Evolutionary conservation across 2,329 filamentous ascomycete genomes (phyloP), one percentile per base, ranked within the genome.

Genomic region (Aspergillus nomiae): DNA sequence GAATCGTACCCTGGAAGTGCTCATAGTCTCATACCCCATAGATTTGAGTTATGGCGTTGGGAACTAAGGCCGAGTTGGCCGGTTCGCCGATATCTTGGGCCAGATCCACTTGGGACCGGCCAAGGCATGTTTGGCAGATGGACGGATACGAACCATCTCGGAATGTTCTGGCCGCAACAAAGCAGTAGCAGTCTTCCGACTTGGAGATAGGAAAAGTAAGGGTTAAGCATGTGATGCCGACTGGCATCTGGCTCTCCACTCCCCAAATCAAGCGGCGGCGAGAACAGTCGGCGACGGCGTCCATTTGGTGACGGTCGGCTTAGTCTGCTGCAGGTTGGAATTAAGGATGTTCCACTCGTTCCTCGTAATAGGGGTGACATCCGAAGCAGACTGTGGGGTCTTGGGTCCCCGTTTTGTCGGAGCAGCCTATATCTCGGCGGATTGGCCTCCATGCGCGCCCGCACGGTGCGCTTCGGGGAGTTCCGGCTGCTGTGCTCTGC

Each of bases 301-400:
- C 76, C 75, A 78, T 66, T 76, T 76, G 2, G 76, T 78, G 28
- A 78, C 70, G 1, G 67, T 71, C 26, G 74, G 71, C 57, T 75
- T 73, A 6, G 70, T 32, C 54, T 70, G 65, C 2, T 65, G 69
- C 30, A 77, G 73, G 14, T 75, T 75, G 43, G 74, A 66, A 16
- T 69, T 70, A 24, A 80, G 69, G 32, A 80, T 70, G 58, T 80
- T 79, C 78, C 78, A 80, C 63, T 80, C 78, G 43, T 75, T 78
- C 16, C 74, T 69, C 2, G 78, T 80, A 59, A 80, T 79, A 1
- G 78, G 78, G 1, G 78, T 80, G 19, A 80, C 78, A 66, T 80
- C 78, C 2, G 78, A 80, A 0, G 78, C 78, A 5, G 76, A 78
- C 56, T 78, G 65, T 3, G 78, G 78, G 1, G 78, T 80, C 63